Evolutionary conservation across 139 green algal genomes (phyloP).

Genomic region (Coelastrella sp.): DNA sequence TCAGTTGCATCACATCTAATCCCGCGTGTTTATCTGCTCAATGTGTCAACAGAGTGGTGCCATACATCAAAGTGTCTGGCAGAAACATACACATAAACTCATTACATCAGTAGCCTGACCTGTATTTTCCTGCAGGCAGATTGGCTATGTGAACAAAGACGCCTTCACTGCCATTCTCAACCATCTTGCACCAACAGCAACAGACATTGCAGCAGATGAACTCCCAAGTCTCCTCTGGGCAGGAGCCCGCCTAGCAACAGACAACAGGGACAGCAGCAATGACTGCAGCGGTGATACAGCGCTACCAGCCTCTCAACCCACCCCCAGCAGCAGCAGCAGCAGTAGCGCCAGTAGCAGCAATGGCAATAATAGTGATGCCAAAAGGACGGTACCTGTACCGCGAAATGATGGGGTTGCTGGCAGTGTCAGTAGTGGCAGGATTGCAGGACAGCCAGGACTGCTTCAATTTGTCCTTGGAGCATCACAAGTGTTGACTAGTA

Average conservation of each 20-base stretch:
- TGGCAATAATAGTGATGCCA: neutral
- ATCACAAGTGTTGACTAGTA: slow-evolving; percentile 21
- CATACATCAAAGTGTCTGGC: too few relatives aligned
- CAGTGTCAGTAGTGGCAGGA: slow-evolving; percentile 18
- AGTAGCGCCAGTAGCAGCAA: slow-evolving; percentile 19
- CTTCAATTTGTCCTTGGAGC: slow-evolving; percentile 22
- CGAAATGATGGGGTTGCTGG: slow-evolving; percentile 1
- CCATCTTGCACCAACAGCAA: neutral
- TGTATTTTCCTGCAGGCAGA: slow-evolving; percentile 9
- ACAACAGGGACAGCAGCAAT: neutral
- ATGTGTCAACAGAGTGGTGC: too few relatives aligned
- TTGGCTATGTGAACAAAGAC: slow-evolving; percentile 4
- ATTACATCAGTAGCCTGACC: neutral
- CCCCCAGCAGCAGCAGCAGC: neutral
- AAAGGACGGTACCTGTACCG: neutral
- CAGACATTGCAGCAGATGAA: slow-evolving; percentile 18
- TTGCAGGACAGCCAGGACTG: neutral
- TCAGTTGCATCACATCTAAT: too few relatives aligned
- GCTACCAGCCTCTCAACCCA: too few relatives aligned
- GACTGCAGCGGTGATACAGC: slow-evolving; percentile 20
- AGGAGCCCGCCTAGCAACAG: neutral
- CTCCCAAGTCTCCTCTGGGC: slow-evolving; percentile 34
- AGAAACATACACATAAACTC: neutral
- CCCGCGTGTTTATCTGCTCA: too few relatives aligned
- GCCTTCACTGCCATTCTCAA: slow-evolving; percentile 5